Base-by-base conservation (phyloP, 2,329 filamentous ascomycete species). In the Hirsutella thompsonii region DNA sequence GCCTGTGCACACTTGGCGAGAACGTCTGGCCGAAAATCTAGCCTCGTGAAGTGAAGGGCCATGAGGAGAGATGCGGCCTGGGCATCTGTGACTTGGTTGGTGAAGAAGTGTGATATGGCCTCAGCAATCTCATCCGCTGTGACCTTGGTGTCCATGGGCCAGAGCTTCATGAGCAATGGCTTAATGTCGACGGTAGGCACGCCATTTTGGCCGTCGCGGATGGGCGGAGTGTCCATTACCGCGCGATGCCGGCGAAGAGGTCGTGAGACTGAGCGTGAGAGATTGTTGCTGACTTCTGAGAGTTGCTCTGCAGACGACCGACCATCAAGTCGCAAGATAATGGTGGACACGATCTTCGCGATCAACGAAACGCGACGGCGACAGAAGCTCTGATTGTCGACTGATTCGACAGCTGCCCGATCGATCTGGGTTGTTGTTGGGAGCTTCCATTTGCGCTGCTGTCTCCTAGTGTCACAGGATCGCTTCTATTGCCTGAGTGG, bases 81-180 rank as follows among this genome's bases (percentile, higher is more conserved):
- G 8, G 89, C 83, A 32, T 85, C 81, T n/a, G 85, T 90, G 16
- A 96, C 70, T 49, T 79, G 78, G 63, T 95, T 82, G 44, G 88
- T 89, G 62, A 96, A 96, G 57, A 95, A 93, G 55, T 90, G 72
- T 4, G 86, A 81, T 52, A 96, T 81, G 41, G 90, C 89, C n/a
- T 81, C 72, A 44, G 90, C 87, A 58, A 98, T 92, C 58, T 95
- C 87, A 39, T 76, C 69, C 11, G 89, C 79, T 14, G 79, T 77
- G 42, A 89, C 81, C 14, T 62, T 57, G 54, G 62, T 45, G 63
- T 56, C 49, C 34, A 68, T 55, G 23, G 74, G 81, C 81, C 82
- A 87, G 35, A 90, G 69, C 44, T 82, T 76, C 55, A 78, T 78
- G 44, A 90, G 73, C 26, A 90, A 68, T 32, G 79, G 77, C 49